Evolutionary conservation across 805 yeast genomes (phyloP).

Genomic region (Lachancea quebecensis): DNA sequence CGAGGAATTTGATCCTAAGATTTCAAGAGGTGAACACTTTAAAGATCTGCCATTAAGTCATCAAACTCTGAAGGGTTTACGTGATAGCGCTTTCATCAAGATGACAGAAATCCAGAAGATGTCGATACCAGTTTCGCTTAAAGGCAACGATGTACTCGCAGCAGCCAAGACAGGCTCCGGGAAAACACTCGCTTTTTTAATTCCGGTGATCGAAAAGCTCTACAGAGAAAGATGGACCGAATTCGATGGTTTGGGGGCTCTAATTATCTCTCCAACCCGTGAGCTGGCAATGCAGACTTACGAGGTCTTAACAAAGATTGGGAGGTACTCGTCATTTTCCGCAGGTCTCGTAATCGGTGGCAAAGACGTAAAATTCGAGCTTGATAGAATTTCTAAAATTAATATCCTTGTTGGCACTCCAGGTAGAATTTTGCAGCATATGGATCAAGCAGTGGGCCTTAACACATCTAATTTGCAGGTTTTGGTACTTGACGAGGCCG

Average conservation of each 20-base stretch:
- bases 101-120: constrained; percentile 83
- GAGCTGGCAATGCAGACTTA: constrained; percentile 88
- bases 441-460: constrained; percentile 82
- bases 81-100: constrained; percentile 67
- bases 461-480: constrained; percentile 69
- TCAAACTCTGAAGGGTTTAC: constrained; percentile 62
- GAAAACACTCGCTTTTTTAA: constrained; percentile 77
- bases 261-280: constrained; percentile 86
- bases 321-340: constrained; percentile 64
- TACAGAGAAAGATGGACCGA: constrained; percentile 70
- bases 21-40: constrained; percentile 43
- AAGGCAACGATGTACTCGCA: constrained; percentile 74
- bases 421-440: constrained; percentile 81
- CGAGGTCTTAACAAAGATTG: constrained; percentile 78
- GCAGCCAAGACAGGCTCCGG: constrained; percentile 87
- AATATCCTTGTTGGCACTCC: constrained; percentile 89
- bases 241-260: constrained; percentile 81
- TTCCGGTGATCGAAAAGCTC: constrained; percentile 71
- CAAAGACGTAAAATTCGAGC: constrained; percentile 75
- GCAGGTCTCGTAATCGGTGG: constrained; percentile 95
- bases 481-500: constrained; percentile 86
- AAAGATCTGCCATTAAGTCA: constrained; percentile 70
- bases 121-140: constrained; percentile 67
- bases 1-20: constrained; percentile 45
- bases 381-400: constrained; percentile 69